These are phyloP conservation scores for Colletotrichum plurivorum DNA, from an alignment of 2,329 filamentous ascomycete genomes.

Conservation along the genomic window DNA sequence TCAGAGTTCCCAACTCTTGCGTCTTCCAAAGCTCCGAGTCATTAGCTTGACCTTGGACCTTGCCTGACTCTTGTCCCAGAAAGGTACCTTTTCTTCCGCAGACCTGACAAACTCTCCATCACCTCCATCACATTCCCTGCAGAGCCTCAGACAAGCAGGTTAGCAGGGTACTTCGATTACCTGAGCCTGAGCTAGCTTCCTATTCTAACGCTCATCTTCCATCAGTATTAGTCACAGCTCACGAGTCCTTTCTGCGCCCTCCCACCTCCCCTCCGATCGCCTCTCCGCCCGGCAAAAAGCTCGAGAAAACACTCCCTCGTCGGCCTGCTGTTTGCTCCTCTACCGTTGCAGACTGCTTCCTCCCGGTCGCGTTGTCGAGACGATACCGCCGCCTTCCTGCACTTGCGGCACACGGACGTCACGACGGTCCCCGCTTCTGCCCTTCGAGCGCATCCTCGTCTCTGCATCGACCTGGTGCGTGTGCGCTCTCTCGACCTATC, in stretches of 20 bases:
- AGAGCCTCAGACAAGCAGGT: conserved; percentile 34
- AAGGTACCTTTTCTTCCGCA: conserved; percentile 34
- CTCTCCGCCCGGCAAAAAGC: conserved; percentile 11
- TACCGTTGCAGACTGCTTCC: conserved; percentile 5
- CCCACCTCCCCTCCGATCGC: conserved; percentile 17
- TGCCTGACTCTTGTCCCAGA: conserved; percentile 30
- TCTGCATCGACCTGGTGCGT: conserved; percentile 32
- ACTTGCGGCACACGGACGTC: conserved; percentile 32
- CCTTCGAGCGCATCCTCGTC: conserved; percentile 29
- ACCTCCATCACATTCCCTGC: conserved; percentile 12
- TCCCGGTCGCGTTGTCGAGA: conserved; percentile 17
- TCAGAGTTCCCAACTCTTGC: conserved; percentile 25
- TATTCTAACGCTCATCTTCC: conserved; percentile 32
- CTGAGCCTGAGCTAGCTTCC: conserved; percentile 18
- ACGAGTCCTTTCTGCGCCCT: conserved; percentile 12
- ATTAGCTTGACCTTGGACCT: conserved; percentile 44
- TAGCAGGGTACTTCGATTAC: conserved; percentile 21
- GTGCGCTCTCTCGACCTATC: conserved; percentile 45
- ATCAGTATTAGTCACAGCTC: conserved; percentile 39
- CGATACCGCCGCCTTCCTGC: conserved; percentile 24
- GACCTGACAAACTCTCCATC: conserved; percentile 17
- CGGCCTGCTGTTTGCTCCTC: conserved; percentile 5
- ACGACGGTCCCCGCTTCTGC: conserved; percentile 31
- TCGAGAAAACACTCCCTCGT: conserved; percentile 11
- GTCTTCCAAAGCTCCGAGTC: conserved; percentile 40